Percentiles rank a stretch among this genome's conserved stretches.
phyloP scores from a whole-genome alignment of 768 basidiomycete genomes.

The Kwoniella shandongensis region DNA sequence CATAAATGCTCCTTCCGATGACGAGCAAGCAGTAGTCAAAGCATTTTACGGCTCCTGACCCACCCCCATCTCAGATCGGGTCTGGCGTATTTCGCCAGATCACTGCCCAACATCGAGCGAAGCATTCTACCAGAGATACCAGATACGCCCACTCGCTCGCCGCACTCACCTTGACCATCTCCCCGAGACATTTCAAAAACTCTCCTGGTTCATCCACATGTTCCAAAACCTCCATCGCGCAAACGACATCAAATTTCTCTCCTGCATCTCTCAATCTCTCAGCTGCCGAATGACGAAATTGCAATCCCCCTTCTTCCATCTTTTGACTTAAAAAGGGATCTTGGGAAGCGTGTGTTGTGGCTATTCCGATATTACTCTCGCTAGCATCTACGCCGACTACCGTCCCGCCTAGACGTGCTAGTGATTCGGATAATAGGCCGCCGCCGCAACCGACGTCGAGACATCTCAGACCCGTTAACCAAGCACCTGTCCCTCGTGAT shows the following conservation, averaged over 20 bases:
- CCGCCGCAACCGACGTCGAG: conserved; percentile 96
- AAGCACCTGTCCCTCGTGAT: conserved; percentile 29
- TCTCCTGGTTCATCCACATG: conserved; percentile 88
- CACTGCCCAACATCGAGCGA: too few relatives aligned
- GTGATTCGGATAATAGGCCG: conserved; percentile 86
- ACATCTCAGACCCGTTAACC: conserved; percentile 67
- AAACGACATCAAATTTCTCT: conserved; percentile 81
- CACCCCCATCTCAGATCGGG: too few relatives aligned
- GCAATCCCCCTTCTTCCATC: conserved; percentile 53
- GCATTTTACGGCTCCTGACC: too few relatives aligned
- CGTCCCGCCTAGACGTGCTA: conserved; percentile 82
- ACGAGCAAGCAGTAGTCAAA: too few relatives aligned
- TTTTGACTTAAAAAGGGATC: conserved; percentile 64
- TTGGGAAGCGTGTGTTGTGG: conserved; percentile 72
- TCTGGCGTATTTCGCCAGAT: too few relatives aligned
- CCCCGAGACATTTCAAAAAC: conserved; percentile 77
- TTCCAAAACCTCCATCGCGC: conserved; percentile 96
- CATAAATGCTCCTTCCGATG: too few relatives aligned
- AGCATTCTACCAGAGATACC: too few relatives aligned
- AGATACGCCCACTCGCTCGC: too few relatives aligned
- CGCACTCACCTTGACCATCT: conserved; percentile 84
- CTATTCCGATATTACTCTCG: conserved; percentile 78
- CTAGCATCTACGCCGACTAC: conserved; percentile 93
- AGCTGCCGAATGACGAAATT: conserved; percentile 71
- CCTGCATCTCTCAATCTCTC: conserved; percentile 68